phyloP scores from a whole-genome alignment of 768 basidiomycete genomes.

The Xerocomus brunneocitrinus region DNA sequence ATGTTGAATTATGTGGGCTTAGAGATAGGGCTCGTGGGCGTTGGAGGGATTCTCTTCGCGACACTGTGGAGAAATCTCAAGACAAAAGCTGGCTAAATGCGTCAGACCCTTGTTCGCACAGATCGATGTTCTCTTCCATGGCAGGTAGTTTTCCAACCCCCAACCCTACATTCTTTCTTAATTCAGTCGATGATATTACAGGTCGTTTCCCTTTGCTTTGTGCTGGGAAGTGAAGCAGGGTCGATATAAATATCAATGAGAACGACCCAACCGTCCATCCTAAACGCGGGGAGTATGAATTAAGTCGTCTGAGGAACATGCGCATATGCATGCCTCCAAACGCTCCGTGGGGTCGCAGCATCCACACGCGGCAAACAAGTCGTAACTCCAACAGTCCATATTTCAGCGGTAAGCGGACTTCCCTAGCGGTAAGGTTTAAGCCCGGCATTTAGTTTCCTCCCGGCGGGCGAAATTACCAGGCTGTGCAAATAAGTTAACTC shows the following conservation, averaged over 20 bases:
- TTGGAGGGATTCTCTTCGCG: slow-evolving; percentile 51
- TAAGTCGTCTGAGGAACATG: not conserved
- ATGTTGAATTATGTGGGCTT: slow-evolving; percentile 58
- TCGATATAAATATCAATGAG: not conserved
- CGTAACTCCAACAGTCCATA: too few relatives aligned
- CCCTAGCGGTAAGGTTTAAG: not conserved
- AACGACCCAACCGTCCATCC: not conserved
- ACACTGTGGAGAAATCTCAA: slow-evolving; percentile 61
- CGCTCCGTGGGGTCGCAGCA: too few relatives aligned
- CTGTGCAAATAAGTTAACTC: not conserved
- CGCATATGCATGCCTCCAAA: not conserved
- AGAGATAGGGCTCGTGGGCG: slow-evolving; percentile 55
- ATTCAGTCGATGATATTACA: not conserved
- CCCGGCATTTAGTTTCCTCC: not conserved
- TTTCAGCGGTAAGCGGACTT: not conserved
- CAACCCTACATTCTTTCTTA: not conserved
- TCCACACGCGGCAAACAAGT: not conserved
- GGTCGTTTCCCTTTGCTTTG: not conserved
- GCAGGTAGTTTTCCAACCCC: not conserved
- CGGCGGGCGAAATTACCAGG: not conserved
- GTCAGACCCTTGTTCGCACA: not conserved
- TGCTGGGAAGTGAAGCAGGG: not conserved
- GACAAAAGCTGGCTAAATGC: slow-evolving; percentile 51
- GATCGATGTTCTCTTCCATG: not conserved
- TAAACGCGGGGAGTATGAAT: not conserved